Conservation (phyloP, 139 green algal species). For the Chlamydomonas schloesseri region DNA sequence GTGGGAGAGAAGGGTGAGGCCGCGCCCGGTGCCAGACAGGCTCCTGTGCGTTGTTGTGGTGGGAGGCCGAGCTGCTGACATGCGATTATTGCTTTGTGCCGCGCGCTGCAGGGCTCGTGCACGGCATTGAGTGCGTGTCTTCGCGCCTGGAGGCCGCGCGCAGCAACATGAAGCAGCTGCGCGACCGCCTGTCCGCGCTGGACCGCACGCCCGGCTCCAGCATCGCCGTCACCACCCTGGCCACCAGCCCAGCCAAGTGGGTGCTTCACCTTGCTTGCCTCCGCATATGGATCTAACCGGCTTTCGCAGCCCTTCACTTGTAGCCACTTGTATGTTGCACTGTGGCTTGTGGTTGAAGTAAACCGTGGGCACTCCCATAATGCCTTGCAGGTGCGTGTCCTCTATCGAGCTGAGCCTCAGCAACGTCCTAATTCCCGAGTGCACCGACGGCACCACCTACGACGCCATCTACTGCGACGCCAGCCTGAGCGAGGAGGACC, state of each 20-base stretch:
- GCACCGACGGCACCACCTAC: constrained; percentile 65
- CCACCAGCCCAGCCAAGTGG: constrained; percentile 38
- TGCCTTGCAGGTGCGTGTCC: constrained; percentile 25
- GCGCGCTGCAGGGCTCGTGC: constrained; percentile 32
- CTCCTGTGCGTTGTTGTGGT: no score
- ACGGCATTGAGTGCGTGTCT: constrained; percentile 69
- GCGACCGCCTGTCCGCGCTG: constrained; percentile 52
- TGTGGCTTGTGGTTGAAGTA: no score
- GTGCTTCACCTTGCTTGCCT: no score
- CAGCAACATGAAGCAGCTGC: constrained; percentile 60
- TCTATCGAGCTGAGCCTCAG: constrained; percentile 48
- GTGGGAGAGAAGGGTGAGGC: constrained; percentile 43
- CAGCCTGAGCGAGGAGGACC: constrained; percentile 66
- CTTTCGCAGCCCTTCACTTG: no score
- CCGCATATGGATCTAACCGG: no score
- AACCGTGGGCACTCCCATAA: no score
- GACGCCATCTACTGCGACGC: constrained; percentile 73
- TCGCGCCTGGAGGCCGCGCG: constrained; percentile 61
- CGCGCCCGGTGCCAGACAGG: no score
- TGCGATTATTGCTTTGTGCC: background rate
- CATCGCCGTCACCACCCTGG: constrained; percentile 41
- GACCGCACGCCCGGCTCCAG: constrained; percentile 39
- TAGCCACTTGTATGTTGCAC: no score
- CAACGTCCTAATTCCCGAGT: constrained; percentile 76
- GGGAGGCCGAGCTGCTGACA: no score